Conservation (phyloP, 2,329 filamentous ascomycete species). For the Cadophora gregata region DNA sequence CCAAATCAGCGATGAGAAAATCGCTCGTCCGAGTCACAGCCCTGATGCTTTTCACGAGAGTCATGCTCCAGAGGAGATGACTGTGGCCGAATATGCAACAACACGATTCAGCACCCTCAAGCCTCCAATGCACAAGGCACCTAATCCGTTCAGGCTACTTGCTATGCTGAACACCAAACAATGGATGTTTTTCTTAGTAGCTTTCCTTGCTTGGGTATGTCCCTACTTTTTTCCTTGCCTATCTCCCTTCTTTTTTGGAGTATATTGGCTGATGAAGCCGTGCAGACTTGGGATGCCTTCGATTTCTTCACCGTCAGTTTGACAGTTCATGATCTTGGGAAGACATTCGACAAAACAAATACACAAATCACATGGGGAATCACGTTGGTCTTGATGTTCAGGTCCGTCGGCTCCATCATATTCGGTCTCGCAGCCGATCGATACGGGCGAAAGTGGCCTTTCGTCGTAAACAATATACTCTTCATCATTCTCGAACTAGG, state of each 20-base stretch:
- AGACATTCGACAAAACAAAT: conserved; percentile 59
- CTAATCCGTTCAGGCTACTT: conserved; percentile 74
- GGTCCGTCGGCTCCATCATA: conserved; percentile 74
- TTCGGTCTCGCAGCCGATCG: conserved; percentile 82
- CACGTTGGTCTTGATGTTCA: conserved; percentile 76
- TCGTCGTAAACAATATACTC: conserved; percentile 76
- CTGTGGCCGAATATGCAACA: conserved; percentile 48
- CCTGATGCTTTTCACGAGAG: conserved; percentile 31
- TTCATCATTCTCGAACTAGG: conserved; percentile 73
- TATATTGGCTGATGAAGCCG: conserved; percentile 14
- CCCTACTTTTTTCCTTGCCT: background rate
- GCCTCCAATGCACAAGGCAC: conserved; percentile 65
- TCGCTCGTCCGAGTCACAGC: conserved; percentile 9
- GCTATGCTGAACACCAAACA: conserved; percentile 66
- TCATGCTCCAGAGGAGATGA: conserved; percentile 35
- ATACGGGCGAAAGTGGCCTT: conserved; percentile 82
- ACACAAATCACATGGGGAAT: conserved; percentile 76
- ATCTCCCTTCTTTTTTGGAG: background rate
- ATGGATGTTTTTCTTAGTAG: conserved; percentile 79
- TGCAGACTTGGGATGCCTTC: conserved; percentile 74
- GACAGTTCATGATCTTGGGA: conserved; percentile 73
- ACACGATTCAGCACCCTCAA: conserved; percentile 62
- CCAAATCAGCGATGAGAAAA: conserved; percentile 22
- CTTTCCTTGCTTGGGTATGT: conserved; percentile 69
- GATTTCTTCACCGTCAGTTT: conserved; percentile 84